Percentiles rank a stretch among this genome's conserved stretches.
phyloP scores from a whole-genome alignment of 805 yeast species.

The Ogataea degrootiae region DNA sequence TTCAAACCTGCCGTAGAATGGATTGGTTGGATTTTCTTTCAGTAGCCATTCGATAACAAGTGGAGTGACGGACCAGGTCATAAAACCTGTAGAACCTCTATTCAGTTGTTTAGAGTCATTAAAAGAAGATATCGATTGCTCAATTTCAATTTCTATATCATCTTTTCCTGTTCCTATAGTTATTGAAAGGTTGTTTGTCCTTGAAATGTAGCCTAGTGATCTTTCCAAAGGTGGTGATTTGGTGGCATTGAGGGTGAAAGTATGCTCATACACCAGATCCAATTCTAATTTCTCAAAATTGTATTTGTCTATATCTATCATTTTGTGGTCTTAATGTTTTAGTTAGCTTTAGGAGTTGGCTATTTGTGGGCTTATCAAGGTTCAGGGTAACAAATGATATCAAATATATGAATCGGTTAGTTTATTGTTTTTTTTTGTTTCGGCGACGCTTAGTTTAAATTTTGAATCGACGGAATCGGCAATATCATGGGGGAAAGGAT shows the following conservation, averaged over 20 bases:
- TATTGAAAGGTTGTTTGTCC: slow-evolving; percentile 13
- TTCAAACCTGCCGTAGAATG: slow-evolving; percentile 19
- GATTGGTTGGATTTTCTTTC: slow-evolving; percentile 22
- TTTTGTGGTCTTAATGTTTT: neutral
- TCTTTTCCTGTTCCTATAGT: slow-evolving; percentile 11
- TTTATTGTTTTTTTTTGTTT: neutral
- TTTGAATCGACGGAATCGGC: too few relatives aligned
- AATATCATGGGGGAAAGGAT: too few relatives aligned
- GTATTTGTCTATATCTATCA: neutral
- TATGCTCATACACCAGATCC: slow-evolving; percentile 23
- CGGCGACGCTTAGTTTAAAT: neutral
- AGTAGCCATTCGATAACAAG: slow-evolving; percentile 50
- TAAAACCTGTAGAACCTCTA: slow-evolving; percentile 55
- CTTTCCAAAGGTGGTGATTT: slow-evolving; percentile 10
- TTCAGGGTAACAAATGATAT: neutral
- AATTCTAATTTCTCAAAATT: slow-evolving; percentile 3
- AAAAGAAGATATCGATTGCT: slow-evolving; percentile 31
- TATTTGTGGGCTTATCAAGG: neutral
- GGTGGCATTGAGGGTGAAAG: slow-evolving; percentile 22
- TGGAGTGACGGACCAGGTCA: slow-evolving; percentile 54
- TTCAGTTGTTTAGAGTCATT: slow-evolving; percentile 28
- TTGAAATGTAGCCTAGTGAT: slow-evolving; percentile 23
- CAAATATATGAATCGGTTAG: neutral
- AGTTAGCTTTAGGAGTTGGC: neutral
- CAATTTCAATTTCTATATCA: slow-evolving; percentile 15